A percentile compares a stretch with the other conserved stretches of the same genome.
phyloP scores from a whole-genome alignment of 305 asterid species.

The Plantago rigida region DNA sequence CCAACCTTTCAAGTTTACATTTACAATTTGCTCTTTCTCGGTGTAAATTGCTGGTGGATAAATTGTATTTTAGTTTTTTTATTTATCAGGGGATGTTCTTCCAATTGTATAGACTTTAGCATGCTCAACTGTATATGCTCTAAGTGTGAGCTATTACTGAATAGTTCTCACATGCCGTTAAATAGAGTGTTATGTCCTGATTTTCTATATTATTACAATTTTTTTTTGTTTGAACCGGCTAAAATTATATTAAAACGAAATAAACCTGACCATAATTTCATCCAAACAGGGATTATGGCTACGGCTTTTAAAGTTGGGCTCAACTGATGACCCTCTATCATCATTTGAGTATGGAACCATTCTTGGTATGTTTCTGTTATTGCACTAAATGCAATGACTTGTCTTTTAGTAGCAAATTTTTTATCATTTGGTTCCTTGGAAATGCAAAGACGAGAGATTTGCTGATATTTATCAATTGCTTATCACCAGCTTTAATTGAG shows the following conservation, averaged over 20 bases:
- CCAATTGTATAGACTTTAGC: constrained; percentile 15
- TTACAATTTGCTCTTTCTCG: no score
- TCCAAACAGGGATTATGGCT: constrained; percentile 77
- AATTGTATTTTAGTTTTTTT: no score
- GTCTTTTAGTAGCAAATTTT: constrained; percentile 17
- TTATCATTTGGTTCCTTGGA: constrained; percentile 14
- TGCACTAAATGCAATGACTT: constrained; percentile 16
- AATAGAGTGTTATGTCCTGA: neutral
- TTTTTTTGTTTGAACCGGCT: no score
- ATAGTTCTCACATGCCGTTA: constrained; percentile 8
- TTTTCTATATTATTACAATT: neutral
- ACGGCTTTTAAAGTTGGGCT: constrained; percentile 82
- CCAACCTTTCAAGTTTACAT: no score
- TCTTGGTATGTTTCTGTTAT: constrained; percentile 51
- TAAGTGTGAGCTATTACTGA: constrained; percentile 3
- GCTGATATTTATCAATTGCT: constrained; percentile 27
- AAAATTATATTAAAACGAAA: constrained; percentile 13
- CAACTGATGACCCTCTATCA: constrained; percentile 93
- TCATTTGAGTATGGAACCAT: constrained; percentile 97
- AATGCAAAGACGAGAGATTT: constrained; percentile 17
- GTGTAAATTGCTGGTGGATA: no score
- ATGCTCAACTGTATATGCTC: constrained; percentile 10
- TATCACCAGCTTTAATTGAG: constrained; percentile 73
- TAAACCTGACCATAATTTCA: constrained; percentile 15
- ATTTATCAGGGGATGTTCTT: neutral